phyloP scores from a whole-genome alignment of 805 yeast species.

The Ogataea haglerorum region DNA sequence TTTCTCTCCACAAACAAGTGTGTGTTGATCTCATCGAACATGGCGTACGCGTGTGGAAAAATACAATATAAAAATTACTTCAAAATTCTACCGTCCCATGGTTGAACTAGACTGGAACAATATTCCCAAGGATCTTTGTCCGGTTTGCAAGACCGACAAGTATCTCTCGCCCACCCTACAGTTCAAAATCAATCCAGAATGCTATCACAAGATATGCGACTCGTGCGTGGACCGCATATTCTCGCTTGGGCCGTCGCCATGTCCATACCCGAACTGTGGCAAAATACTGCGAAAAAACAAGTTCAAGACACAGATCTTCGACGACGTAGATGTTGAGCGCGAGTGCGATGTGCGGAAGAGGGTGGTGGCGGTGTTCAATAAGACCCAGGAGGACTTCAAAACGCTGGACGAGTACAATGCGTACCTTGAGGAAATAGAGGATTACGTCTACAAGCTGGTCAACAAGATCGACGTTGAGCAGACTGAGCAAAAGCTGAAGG shows the following conservation, averaged over 20 bases:
- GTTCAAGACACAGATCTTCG: slow-evolving; percentile 91
- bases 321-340: slow-evolving; percentile 82
- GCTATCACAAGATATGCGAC: slow-evolving; percentile 97
- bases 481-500: slow-evolving; percentile 61
- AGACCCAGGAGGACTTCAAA: slow-evolving; percentile 69
- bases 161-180: slow-evolving; percentile 91
- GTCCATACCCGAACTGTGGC: slow-evolving; percentile 91
- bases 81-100: slow-evolving; percentile 16
- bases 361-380: slow-evolving; percentile 74
- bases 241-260: slow-evolving; percentile 92
- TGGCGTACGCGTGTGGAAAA: slow-evolving; percentile 6
- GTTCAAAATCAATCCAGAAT: slow-evolving; percentile 92
- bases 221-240: slow-evolving; percentile 95
- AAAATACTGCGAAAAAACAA: slow-evolving; percentile 81
- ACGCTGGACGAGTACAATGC: slow-evolving; percentile 59
- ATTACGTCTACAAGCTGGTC: slow-evolving; percentile 70
- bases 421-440: slow-evolving; percentile 83
- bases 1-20: slow-evolving; percentile 19
- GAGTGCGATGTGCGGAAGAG: slow-evolving; percentile 89
- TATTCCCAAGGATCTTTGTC: slow-evolving; percentile 60
- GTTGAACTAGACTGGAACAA: slow-evolving; percentile 35
- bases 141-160: slow-evolving; percentile 93
- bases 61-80: background rate
- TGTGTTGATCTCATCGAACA: slow-evolving; percentile 18
- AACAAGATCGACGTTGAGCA: slow-evolving; percentile 65